Evolutionary conservation across 2,329 filamentous ascomycete species (phyloP).

Genomic region (Paracoccidioides lutzii): DNA sequence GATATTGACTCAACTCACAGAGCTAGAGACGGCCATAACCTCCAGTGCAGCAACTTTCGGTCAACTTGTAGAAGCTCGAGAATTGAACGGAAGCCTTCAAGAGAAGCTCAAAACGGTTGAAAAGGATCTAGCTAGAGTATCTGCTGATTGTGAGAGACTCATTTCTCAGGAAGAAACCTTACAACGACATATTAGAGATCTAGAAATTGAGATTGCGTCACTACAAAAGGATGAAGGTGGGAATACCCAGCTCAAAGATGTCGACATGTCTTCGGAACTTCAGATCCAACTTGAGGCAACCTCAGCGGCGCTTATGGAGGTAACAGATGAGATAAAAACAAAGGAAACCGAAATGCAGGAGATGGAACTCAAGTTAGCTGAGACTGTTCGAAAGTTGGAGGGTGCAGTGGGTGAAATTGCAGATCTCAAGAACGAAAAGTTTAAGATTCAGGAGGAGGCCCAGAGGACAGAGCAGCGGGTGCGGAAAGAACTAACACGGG

Average conservation of each 20-base stretch:
- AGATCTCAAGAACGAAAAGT: slow-evolving; percentile 15
- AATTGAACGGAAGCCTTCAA: slow-evolving; percentile 12
- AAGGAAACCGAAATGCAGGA: slow-evolving; percentile 14
- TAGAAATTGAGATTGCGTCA: slow-evolving; percentile 16
- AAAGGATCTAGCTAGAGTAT: slow-evolving; percentile 10
- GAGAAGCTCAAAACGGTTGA: slow-evolving; percentile 12
- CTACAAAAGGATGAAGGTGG: slow-evolving; percentile 14
- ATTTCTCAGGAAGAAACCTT: slow-evolving; percentile 16
- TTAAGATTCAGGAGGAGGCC: slow-evolving; percentile 13
- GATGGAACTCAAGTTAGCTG: slow-evolving; percentile 13
- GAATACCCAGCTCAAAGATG: slow-evolving; percentile 6
- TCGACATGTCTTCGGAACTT: slow-evolving; percentile 16
- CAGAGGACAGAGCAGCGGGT: slow-evolving; percentile 15
- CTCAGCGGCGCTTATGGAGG: slow-evolving; percentile 10
- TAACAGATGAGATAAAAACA: slow-evolving; percentile 9
- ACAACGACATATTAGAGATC: slow-evolving; percentile 16
- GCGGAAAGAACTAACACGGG: slow-evolving; percentile 21
- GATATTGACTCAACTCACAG: slow-evolving; percentile 15
- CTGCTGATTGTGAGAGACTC: slow-evolving; percentile 2
- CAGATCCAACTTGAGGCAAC: slow-evolving; percentile 16
- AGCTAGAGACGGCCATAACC: slow-evolving; percentile 12
- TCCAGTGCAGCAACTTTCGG: slow-evolving; percentile 12
- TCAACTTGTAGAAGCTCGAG: slow-evolving; percentile 14
- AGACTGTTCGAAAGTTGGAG: slow-evolving; percentile 11
- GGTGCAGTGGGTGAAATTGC: slow-evolving; percentile 11